phyloP scores from a whole-genome alignment of 139 green algal genomes.

The Prasinococcaceae sp. region DNA sequence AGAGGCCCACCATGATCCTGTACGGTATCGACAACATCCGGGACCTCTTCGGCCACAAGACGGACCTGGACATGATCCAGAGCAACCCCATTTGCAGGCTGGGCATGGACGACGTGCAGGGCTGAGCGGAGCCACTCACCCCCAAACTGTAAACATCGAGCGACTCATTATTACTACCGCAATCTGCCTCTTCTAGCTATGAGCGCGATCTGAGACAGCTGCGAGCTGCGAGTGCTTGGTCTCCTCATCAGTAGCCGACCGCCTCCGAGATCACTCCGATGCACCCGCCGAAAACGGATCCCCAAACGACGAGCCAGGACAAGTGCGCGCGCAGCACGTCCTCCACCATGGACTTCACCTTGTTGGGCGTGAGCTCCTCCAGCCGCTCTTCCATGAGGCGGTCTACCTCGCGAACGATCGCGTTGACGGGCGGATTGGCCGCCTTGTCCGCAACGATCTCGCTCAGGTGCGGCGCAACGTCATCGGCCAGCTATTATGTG shows the following conservation, averaged over 20 bases:
- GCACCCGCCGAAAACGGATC: background rate
- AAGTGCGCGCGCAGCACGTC: background rate
- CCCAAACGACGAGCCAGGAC: constrained; percentile 2
- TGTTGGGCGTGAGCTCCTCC: background rate
- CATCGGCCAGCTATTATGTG: background rate
- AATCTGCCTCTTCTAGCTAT: too few species aligned
- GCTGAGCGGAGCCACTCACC: too few species aligned
- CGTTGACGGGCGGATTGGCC: background rate
- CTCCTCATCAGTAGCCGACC: background rate
- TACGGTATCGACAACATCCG: constrained; percentile 98
- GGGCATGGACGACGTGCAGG: too few species aligned
- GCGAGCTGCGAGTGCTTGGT: too few species aligned
- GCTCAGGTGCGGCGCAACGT: background rate
- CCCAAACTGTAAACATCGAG: too few species aligned
- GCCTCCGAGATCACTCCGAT: constrained; percentile 1
- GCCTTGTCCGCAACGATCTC: constrained; percentile 1
- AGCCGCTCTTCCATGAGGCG: constrained; percentile 4
- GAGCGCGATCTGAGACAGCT: too few species aligned
- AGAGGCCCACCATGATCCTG: constrained; percentile 93
- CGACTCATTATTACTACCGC: too few species aligned
- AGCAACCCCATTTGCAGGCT: constrained; percentile 89
- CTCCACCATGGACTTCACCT: background rate
- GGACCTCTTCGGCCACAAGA: constrained; percentile 94
- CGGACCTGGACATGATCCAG: constrained; percentile 75
- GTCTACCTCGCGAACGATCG: background rate